Evolutionary conservation across 2,329 filamentous ascomycete genomes (phyloP), one percentile per base, ranked within the genome.

Genomic region (Elsinoe ampelina): DNA sequence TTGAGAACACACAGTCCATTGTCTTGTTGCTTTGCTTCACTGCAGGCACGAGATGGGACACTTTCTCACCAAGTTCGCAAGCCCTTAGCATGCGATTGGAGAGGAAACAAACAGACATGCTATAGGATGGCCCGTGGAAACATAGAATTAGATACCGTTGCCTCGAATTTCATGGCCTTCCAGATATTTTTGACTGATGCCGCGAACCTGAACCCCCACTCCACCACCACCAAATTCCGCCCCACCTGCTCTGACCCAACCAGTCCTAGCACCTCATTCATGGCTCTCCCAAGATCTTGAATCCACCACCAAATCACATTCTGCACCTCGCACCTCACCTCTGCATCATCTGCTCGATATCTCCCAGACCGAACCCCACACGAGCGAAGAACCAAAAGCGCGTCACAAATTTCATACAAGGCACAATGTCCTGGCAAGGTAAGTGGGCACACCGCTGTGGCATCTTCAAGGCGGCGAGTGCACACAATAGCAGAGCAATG

Each of bases 371-470:
- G 41, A 36, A 59, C 47, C 8, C 26, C 11, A 30, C 20, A 54
- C 32, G 15, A 47, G 19, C 48, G 22, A 41, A 41, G 7, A n/a
- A 32, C 20, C 42, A 48, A 26, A 57, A 39, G 54, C 30, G 34
- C 55, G 45, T 38, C 19, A 50, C 47, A 47, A 50, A 36, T 39
- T 63, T 62, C 59, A 35, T 19, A 47, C 13, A 41, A 19, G 19
- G n/a, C 68, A 81, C 65, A 69, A 86, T 87, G 84, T 87, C 84
- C 73, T 87, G 84, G 84, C 84, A 89, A 85, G 82, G 85, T 87
- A 72, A 64, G 71, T 67, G 50, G 55, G 57, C 50, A 58, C 58
- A 57, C 54, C 36, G 45, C 48, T 35, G 48, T 12, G 19, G 13
- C 34, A 13, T 7, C n/a, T 54, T 42, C 35, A 34, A 34, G 34